Evolutionary conservation across 108 stramenopile species (phyloP).

Genomic region (Tribonema minus): DNA sequence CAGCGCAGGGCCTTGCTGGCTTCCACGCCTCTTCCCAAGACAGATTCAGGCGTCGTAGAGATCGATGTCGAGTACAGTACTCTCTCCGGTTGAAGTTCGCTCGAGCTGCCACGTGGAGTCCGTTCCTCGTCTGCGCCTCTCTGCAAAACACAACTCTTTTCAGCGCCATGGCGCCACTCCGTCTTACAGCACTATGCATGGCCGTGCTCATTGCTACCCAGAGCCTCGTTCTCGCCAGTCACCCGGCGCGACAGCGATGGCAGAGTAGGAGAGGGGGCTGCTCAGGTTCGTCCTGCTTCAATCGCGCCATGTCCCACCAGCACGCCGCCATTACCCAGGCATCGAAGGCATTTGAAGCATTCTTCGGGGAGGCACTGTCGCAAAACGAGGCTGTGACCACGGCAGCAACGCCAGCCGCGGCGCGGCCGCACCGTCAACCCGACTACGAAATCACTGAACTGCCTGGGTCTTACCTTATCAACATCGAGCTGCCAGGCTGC

Average conservation of each 20-base stretch:
- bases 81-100: neutral
- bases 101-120: too few relatives aligned
- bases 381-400: neutral
- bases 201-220: too few relatives aligned
- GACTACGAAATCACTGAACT: slow-evolving; percentile 18
- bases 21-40: neutral
- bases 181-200: too few relatives aligned
- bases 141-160: too few relatives aligned
- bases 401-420: neutral
- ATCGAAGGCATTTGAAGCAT: neutral
- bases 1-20: neutral
- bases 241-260: too few relatives aligned
- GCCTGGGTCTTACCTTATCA: neutral
- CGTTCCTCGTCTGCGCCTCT: too few relatives aligned
- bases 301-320: neutral
- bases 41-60: neutral
- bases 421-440: neutral
- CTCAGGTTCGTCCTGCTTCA: too few relatives aligned
- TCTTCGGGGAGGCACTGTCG: neutral
- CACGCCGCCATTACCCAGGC: neutral
- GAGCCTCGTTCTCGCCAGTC: too few relatives aligned
- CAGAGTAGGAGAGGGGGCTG: too few relatives aligned
- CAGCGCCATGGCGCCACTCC: too few relatives aligned
- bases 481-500: slow-evolving; percentile 25
- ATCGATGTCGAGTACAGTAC: neutral